A percentile compares a stretch with the other conserved stretches of the same genome.
phyloP scores from a whole-genome alignment of 805 yeast genomes.

The Wickerhamiella nectarea region DNA sequence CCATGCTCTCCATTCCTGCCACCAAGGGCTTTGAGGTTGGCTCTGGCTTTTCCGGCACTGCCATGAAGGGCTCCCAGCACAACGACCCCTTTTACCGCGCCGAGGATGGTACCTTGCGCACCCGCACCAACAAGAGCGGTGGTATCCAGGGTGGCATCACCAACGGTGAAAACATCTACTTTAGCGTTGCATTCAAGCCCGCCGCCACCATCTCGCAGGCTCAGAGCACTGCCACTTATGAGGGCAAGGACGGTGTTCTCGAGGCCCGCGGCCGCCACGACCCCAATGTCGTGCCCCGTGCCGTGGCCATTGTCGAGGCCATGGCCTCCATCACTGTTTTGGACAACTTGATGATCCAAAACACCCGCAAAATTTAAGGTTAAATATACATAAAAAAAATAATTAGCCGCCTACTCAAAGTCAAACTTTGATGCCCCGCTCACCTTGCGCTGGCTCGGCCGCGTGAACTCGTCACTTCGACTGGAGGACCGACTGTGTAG shows the following conservation, averaged over 20 bases:
- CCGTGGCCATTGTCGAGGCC: slow-evolving; percentile 95
- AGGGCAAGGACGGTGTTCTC: slow-evolving; percentile 72
- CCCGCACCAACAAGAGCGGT: slow-evolving; percentile 83
- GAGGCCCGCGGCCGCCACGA: slow-evolving; percentile 98
- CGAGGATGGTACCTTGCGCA: slow-evolving; percentile 54
- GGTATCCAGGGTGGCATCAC: slow-evolving; percentile 98
- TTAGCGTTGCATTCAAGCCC: slow-evolving; percentile 92
- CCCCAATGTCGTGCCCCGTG: slow-evolving; percentile 96
- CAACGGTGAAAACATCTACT: slow-evolving; percentile 90
- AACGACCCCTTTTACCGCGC: slow-evolving; percentile 72
- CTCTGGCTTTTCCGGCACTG: slow-evolving; percentile 84
- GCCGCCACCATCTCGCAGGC: slow-evolving; percentile 95
- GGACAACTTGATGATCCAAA: slow-evolving; percentile 74
- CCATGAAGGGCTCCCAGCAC: slow-evolving; percentile 84
- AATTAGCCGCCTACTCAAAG: neutral
- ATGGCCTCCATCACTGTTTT: slow-evolving; percentile 93
- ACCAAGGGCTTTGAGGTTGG: slow-evolving; percentile 98
- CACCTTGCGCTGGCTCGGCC: neutral
- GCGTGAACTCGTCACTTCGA: neutral
- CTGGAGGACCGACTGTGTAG: slow-evolving; percentile 5
- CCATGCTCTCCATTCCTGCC: slow-evolving; percentile 95
- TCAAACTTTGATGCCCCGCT: slow-evolving; percentile 1
- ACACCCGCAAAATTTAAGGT: slow-evolving; percentile 51
- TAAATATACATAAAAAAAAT: neutral
- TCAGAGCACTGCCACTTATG: slow-evolving; percentile 78